A percentile compares a stretch with the other conserved stretches of the same genome.
Evolutionary conservation across 768 basidiomycete genomes (phyloP).

Genomic region (Kwoniella pini): DNA sequence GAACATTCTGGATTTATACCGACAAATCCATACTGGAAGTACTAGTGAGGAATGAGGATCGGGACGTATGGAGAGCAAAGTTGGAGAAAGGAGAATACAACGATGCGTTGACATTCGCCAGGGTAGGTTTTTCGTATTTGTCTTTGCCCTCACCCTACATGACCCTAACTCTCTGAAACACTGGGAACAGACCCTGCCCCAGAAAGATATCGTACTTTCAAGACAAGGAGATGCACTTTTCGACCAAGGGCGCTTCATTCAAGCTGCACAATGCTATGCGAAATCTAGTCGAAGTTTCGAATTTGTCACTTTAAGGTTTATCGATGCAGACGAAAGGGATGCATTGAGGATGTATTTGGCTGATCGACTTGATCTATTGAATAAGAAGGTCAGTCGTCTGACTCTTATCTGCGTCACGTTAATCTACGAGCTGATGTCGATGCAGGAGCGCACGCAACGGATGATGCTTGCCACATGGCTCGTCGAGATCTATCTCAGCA

Average conservation of each 20-base stretch:
- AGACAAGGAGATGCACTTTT: constrained; percentile 82
- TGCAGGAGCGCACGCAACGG: constrained; percentile 83
- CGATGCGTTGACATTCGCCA: constrained; percentile 75
- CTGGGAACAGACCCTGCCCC: constrained; percentile 57
- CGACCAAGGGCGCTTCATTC: constrained; percentile 76
- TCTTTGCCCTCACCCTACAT: too few relatives aligned
- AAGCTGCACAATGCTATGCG: constrained; percentile 88
- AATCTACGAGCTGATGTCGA: not conserved
- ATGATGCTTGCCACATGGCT: constrained; percentile 99
- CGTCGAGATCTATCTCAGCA: constrained; percentile 93
- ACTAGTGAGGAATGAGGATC: constrained; percentile 78
- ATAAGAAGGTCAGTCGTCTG: constrained; percentile 78
- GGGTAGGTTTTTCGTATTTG: constrained; percentile 65
- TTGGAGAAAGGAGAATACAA: constrained; percentile 75
- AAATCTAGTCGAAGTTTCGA: constrained; percentile 81
- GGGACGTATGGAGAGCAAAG: constrained; percentile 92
- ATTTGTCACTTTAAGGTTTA: constrained; percentile 83
- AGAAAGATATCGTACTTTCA: constrained; percentile 78
- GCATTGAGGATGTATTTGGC: constrained; percentile 85
- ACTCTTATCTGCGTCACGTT: too few relatives aligned
- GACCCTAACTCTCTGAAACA: too few relatives aligned
- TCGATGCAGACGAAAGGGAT: constrained; percentile 87
- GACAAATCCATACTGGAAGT: constrained; percentile 86
- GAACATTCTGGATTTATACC: constrained; percentile 93
- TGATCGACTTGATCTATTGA: constrained; percentile 78